Percentiles rank a stretch among this genome's conserved stretches.
These are phyloP conservation scores for Clarireedia homoeocarpa DNA, from an alignment of 2,329 filamentous ascomycete species.

Conservation along the genomic window DNA sequence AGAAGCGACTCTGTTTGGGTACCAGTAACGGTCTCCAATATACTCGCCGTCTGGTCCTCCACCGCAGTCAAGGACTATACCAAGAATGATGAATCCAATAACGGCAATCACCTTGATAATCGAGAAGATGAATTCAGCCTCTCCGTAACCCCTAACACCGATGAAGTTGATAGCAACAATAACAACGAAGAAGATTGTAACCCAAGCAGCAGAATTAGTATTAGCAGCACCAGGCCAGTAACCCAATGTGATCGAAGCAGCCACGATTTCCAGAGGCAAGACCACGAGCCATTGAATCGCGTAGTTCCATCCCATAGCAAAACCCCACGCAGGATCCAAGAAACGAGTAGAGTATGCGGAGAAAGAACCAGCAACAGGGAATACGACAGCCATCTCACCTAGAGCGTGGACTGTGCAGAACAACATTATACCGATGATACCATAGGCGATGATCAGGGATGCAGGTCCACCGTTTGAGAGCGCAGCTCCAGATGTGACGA, in stretches of 20 bases:
- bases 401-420: conserved; percentile 74
- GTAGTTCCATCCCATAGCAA: conserved; percentile 87
- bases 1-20: conserved; percentile 35
- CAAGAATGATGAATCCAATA: conserved; percentile 57
- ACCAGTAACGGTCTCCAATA: conserved; percentile 55
- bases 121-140: conserved; percentile 81
- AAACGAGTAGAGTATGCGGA: conserved; percentile 90
- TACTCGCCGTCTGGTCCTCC: conserved; percentile 48
- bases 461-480: conserved; percentile 30
- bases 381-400: conserved; percentile 86
- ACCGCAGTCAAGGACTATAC: conserved; percentile 50
- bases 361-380: conserved; percentile 85
- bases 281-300: conserved; percentile 80
- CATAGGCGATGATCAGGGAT: conserved; percentile 25
- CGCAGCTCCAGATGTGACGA: conserved; percentile 27
- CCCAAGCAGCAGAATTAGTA: conserved; percentile 58
- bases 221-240: conserved; percentile 54
- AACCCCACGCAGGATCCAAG: conserved; percentile 86
- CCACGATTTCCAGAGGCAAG: conserved; percentile 76
- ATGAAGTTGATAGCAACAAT: conserved; percentile 82
- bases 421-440: conserved; percentile 43
- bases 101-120: conserved; percentile 70
- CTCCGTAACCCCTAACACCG: conserved; percentile 79
- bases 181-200: conserved; percentile 68
- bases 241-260: conserved; percentile 71